These are phyloP conservation scores for Helianthus annuus DNA, from an alignment of 129 eudicot species.

Conservation along the genomic window DNA sequence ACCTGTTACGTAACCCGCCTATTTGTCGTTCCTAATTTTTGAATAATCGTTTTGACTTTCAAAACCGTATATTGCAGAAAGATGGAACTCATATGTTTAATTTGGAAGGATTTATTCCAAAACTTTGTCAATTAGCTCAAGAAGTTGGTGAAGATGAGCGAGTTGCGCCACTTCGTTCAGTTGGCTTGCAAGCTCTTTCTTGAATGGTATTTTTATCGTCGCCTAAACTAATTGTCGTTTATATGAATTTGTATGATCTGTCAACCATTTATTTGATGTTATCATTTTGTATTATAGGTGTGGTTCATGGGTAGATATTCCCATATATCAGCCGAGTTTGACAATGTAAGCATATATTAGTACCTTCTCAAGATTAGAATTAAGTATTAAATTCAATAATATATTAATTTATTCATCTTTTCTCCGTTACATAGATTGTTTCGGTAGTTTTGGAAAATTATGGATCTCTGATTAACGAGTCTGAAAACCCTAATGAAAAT, in stretches of 20 bases:
- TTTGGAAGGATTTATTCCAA: conserved; percentile 78
- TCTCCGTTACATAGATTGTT: conserved; percentile 60
- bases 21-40: background rate
- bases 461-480: conserved; percentile 45
- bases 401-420: conserved; percentile 7
- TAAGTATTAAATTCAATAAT: too few relatives aligned
- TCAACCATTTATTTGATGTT: too few relatives aligned
- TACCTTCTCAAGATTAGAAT: too few relatives aligned
- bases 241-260: background rate
- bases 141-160: conserved; percentile 93
- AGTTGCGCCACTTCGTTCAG: conserved; percentile 60
- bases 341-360: conserved; percentile 65
- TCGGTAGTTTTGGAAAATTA: conserved; percentile 88
- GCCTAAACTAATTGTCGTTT: background rate
- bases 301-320: conserved; percentile 96
- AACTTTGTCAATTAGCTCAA: conserved; percentile 87
- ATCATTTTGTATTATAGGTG: conserved; percentile 43
- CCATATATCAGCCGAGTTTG: conserved; percentile 80
- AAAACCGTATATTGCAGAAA: conserved; percentile 44
- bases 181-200: conserved; percentile 86
- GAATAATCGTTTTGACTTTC: conserved; percentile 9
- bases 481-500: conserved; percentile 43
- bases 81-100: conserved; percentile 90
- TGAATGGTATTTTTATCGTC: conserved; percentile 62
- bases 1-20: background rate